These are phyloP conservation scores for Pyrenochaeta sp. DNA, from an alignment of 2,329 filamentous ascomycete species.

Conservation along the genomic window DNA sequence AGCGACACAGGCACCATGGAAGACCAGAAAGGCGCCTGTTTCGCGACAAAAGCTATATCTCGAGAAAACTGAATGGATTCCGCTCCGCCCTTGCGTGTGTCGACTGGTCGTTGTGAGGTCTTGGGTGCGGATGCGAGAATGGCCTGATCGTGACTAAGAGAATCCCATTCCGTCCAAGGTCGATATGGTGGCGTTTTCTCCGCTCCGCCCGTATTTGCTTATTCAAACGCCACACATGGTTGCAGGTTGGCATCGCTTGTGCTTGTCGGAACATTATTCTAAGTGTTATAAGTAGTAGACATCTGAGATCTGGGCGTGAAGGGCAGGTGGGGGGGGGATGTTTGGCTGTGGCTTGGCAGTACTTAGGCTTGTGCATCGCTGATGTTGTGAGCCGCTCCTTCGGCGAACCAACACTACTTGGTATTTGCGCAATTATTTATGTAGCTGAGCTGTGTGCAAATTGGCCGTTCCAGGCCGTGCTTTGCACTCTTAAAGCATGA, in stretches of 20 bases:
- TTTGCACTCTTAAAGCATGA: no score
- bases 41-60: neutral
- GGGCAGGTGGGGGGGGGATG: neutral
- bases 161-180: conserved; percentile 21
- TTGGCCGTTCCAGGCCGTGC: no score
- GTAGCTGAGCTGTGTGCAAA: no score
- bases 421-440: no score
- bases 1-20: neutral
- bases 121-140: conserved; percentile 17
- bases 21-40: neutral
- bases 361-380: neutral
- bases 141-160: conserved; percentile 30
- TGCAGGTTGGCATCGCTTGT: neutral
- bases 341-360: neutral
- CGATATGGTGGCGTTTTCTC: conserved; percentile 27
- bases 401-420: no score
- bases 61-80: neutral
- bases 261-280: conserved; percentile 1
- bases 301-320: conserved; percentile 1
- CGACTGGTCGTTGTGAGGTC: neutral
- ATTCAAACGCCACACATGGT: conserved; percentile 18
- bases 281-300: neutral
- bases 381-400: neutral
- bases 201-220: conserved; percentile 37
- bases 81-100: conserved; percentile 9